phyloP scores from a whole-genome alignment of 352 stramenopile genomes.

The Pythium utonaiense region DNA sequence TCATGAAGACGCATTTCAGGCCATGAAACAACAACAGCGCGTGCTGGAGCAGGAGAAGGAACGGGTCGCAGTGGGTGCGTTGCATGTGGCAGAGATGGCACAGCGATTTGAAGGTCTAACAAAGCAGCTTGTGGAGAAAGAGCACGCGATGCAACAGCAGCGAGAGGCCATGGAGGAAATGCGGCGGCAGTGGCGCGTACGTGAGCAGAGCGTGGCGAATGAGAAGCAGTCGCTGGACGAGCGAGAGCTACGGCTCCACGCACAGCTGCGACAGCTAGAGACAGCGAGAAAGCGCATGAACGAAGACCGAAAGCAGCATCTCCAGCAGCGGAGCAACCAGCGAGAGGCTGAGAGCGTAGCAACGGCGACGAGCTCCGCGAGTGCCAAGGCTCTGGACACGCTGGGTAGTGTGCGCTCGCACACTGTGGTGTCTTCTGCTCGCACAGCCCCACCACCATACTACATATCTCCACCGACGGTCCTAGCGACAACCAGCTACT shows the following conservation, averaged over 20 bases:
- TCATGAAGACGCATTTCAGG: conserved; percentile 24
- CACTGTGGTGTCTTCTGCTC: not conserved
- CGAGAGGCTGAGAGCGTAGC: not conserved
- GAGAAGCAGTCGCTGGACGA: conserved; percentile 47
- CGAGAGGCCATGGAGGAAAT: conserved; percentile 6
- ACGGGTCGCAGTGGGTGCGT: conserved; percentile 10
- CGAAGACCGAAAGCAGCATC: conserved; percentile 42
- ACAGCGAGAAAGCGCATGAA: conserved; percentile 36
- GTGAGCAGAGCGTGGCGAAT: conserved; percentile 27
- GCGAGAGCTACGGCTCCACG: conserved; percentile 43
- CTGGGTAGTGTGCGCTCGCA: not conserved
- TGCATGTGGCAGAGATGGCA: conserved; percentile 24
- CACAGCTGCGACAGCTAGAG: conserved; percentile 57
- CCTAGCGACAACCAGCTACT: not conserved
- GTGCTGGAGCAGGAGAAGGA: conserved; percentile 21
- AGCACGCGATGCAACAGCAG: conserved; percentile 13
- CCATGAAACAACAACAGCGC: conserved; percentile 5
- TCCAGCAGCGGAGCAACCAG: conserved; percentile 14
- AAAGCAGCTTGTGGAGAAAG: conserved; percentile 14
- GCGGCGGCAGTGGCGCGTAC: conserved; percentile 7
- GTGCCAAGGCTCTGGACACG: not conserved
- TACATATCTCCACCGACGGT: not conserved
- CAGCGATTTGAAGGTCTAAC: conserved; percentile 12
- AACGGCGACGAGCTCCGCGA: not conserved
- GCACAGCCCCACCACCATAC: not conserved